Percentiles rank a stretch among this genome's conserved stretches.
These are phyloP conservation scores for Aureobasidium melanogenum DNA, from an alignment of 2,329 filamentous ascomycete species.

Conservation along the genomic window DNA sequence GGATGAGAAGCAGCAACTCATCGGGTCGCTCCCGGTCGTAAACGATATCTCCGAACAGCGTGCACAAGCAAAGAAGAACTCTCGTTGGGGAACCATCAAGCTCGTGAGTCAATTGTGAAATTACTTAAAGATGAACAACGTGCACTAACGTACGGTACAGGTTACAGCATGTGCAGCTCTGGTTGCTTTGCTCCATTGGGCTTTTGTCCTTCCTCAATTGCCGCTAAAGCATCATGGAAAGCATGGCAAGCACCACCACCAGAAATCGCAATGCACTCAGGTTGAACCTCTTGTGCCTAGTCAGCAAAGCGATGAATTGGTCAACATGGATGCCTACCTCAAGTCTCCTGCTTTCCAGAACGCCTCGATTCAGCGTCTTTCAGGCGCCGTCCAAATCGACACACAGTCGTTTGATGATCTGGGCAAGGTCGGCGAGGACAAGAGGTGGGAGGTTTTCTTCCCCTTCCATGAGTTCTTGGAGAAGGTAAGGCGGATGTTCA, in stretches of 20 bases:
- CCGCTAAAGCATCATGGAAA: slow-evolving; percentile 4
- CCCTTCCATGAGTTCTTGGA: slow-evolving; percentile 41
- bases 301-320: slow-evolving; percentile 17
- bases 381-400: slow-evolving; percentile 47
- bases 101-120: background rate
- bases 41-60: background rate
- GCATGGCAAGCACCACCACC: slow-evolving; percentile 11
- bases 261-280: slow-evolving; percentile 13
- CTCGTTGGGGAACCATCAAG: background rate
- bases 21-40: background rate
- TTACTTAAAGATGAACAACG: no score
- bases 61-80: slow-evolving; percentile 4
- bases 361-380: slow-evolving; percentile 37
- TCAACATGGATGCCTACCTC: slow-evolving; percentile 24
- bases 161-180: background rate
- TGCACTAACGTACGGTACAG: background rate
- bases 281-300: slow-evolving; percentile 13
- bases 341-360: slow-evolving; percentile 24
- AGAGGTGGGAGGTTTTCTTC: slow-evolving; percentile 47
- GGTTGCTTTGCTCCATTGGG: background rate
- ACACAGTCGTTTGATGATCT: slow-evolving; percentile 50
- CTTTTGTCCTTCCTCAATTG: background rate
- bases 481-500: slow-evolving; percentile 11
- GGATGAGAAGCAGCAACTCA: slow-evolving; percentile 18
- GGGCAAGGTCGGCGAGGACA: slow-evolving; percentile 45